phyloP scores from a whole-genome alignment of 2,329 filamentous ascomycete species.

The Colletotrichum tropicale region DNA sequence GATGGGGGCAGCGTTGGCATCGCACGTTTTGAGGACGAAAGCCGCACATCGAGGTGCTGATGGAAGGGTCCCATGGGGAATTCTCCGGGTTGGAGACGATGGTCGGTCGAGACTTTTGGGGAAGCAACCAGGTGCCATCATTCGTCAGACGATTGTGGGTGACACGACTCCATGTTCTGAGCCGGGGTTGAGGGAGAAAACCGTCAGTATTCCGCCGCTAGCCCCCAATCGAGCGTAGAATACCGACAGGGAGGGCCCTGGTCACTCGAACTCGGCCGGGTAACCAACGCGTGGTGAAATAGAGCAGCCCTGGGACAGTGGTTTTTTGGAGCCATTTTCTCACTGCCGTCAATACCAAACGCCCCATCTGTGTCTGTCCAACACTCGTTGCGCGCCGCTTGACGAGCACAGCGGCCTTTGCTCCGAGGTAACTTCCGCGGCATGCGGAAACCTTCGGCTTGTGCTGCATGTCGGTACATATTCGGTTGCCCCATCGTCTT shows the following conservation, averaged over 20 bases:
- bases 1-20: background rate
- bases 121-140: background rate
- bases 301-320: background rate
- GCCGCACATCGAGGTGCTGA: background rate
- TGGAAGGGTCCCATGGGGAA: conserved; percentile 16
- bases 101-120: conserved; percentile 19
- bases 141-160: conserved; percentile 9
- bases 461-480: conserved; percentile 21
- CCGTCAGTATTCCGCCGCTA: conserved; percentile 14
- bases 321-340: background rate
- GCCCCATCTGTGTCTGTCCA: background rate
- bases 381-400: background rate
- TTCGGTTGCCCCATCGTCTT: background rate
- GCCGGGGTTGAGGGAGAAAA: background rate
- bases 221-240: background rate
- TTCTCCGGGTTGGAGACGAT: background rate
- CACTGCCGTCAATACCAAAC: background rate
- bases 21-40: conserved; percentile 3
- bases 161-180: background rate
- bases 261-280: background rate
- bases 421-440: background rate
- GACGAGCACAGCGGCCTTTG: background rate
- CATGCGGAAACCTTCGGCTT: conserved; percentile 25
- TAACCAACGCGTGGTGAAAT: conserved; percentile 9
- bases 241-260: background rate